Percentiles rank a stretch among this genome's conserved stretches.
These are phyloP conservation scores for Trichoderma brevicompactum DNA, from an alignment of 2,329 filamentous ascomycete species.

Conservation along the genomic window DNA sequence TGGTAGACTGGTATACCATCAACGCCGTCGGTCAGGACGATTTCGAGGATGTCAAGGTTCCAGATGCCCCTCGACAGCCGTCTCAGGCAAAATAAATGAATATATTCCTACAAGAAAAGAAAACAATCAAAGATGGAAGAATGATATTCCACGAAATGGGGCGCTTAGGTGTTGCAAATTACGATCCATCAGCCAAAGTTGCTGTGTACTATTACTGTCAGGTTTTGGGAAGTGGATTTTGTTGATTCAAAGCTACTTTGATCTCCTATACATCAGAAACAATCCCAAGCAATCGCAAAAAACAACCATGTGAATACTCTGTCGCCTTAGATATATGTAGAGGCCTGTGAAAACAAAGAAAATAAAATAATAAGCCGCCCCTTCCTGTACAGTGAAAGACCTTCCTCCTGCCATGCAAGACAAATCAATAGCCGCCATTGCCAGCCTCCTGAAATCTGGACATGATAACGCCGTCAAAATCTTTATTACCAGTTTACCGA, in stretches of 20 bases:
- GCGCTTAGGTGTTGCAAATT: conserved; percentile 16
- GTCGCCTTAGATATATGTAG: background rate
- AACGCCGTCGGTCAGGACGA: conserved; percentile 91
- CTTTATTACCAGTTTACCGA: conserved; percentile 28
- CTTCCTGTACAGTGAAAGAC: conserved; percentile 21
- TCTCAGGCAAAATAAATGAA: conserved; percentile 41
- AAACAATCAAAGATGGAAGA: background rate
- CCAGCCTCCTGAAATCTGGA: conserved; percentile 20
- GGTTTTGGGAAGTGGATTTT: background rate
- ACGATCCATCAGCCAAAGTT: conserved; percentile 11
- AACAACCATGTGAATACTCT: conserved; percentile 14
- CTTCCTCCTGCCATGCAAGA: conserved; percentile 24
- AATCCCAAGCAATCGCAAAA: conserved; percentile 14
- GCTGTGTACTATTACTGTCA: conserved; percentile 24
- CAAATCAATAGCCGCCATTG: conserved; percentile 20
- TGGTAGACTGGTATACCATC: conserved; percentile 66
- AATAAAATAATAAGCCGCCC: conserved; percentile 19
- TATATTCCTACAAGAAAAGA: background rate
- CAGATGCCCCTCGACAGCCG: conserved; percentile 67
- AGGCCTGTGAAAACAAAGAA: background rate
- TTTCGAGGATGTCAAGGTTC: conserved; percentile 93
- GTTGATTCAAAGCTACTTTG: conserved; percentile 8
- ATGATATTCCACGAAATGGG: background rate
- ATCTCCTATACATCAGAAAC: conserved; percentile 4
- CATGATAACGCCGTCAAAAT: conserved; percentile 24